These are phyloP conservation scores for Boletus huronensis DNA, from an alignment of 768 basidiomycete genomes.

Conservation along the genomic window DNA sequence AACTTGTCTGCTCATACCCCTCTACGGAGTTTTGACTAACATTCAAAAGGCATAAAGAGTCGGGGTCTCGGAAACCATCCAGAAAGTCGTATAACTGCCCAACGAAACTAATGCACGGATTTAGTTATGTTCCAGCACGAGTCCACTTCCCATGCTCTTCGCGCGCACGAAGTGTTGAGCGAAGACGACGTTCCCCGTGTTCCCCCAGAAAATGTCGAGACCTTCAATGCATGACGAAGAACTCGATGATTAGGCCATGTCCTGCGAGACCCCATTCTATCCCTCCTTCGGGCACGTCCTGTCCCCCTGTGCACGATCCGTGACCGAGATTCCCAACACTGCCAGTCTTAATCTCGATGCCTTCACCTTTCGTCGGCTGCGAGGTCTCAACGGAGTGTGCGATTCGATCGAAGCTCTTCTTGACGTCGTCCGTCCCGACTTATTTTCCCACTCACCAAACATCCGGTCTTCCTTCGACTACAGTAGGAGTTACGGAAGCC, in stretches of 20 bases:
- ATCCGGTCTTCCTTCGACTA: neutral
- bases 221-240: neutral
- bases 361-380: constrained; percentile 5
- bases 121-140: neutral
- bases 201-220: neutral
- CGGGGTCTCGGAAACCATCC: neutral
- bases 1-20: neutral
- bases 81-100: neutral
- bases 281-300: neutral
- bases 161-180: too few species aligned
- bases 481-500: constrained; percentile 1
- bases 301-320: neutral
- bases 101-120: neutral
- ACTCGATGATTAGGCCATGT: neutral
- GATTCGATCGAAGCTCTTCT: neutral
- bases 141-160: too few species aligned
- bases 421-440: neutral
- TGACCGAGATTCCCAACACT: neutral
- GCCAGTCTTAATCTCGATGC: neutral
- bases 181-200: neutral
- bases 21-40: neutral
- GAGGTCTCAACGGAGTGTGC: neutral
- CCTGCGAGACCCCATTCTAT: neutral
- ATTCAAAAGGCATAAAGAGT: neutral
- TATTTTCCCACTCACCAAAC: neutral